Evolutionary conservation across 176 grass and related monocot species (phyloP).

Genomic region (Thalia dealbata): DNA sequence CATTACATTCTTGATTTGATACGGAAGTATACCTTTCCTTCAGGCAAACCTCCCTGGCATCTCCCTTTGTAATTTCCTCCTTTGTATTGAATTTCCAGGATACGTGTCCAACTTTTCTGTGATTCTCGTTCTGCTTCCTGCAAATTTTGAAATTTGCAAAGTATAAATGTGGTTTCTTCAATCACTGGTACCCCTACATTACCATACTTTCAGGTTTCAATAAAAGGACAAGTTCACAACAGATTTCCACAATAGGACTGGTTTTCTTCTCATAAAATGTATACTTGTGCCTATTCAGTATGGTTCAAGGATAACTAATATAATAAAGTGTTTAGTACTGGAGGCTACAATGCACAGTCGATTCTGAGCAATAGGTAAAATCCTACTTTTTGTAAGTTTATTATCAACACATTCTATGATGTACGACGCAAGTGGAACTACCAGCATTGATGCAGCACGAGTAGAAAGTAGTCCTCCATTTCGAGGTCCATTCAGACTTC

Average conservation of each 20-base stretch:
- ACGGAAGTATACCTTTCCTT: constrained; percentile 70
- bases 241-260: not conserved
- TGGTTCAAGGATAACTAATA: not conserved
- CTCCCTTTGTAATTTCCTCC: constrained; percentile 76
- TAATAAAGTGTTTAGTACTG: not conserved
- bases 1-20: not conserved
- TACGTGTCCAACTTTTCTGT: constrained; percentile 80
- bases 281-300: not conserved
- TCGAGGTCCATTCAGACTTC: constrained; percentile 46
- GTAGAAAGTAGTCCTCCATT: constrained; percentile 51
- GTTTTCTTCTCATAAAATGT: not conserved
- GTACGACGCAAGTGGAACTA: constrained; percentile 24
- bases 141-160: constrained; percentile 15
- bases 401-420: not conserved
- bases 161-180: not conserved
- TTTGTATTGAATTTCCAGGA: constrained; percentile 70
- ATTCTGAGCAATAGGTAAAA: not conserved
- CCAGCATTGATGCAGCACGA: constrained; percentile 77
- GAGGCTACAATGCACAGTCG: not conserved
- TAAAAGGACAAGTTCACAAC: not conserved
- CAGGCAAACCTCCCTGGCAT: constrained; percentile 91
- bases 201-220: not conserved
- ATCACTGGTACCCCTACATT: not conserved
- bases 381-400: not conserved
- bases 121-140: constrained; percentile 85